Evolutionary conservation across 2,329 filamentous ascomycete genomes (phyloP).

Genomic region (Neophaeococcomyces mojaviensis): DNA sequence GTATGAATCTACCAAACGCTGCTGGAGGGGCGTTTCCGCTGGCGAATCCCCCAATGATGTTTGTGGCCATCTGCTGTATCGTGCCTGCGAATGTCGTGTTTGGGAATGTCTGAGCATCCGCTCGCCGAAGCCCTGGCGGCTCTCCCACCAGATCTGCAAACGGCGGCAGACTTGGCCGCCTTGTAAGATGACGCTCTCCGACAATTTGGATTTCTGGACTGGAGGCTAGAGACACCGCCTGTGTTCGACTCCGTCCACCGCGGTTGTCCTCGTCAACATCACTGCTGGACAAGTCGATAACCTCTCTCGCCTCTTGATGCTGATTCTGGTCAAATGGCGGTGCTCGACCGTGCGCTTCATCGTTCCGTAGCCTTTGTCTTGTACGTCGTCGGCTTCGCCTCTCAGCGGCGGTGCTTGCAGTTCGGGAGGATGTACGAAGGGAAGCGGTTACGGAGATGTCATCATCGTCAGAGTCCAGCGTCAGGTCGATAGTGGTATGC

Average conservation of each 20-base stretch:
- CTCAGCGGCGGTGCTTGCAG: not conserved
- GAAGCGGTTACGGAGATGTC: not conserved
- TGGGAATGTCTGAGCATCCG: slow-evolving; percentile 11
- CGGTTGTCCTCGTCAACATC: slow-evolving; percentile 5
- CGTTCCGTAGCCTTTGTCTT: not conserved
- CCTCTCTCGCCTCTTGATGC: not conserved
- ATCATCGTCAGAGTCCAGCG: slow-evolving; percentile 26
- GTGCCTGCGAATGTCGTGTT: slow-evolving; percentile 3
- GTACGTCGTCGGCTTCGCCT: too few relatives aligned
- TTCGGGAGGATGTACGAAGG: not conserved
- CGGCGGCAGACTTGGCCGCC: slow-evolving; percentile 1
- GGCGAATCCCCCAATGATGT: too few relatives aligned
- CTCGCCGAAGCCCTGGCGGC: slow-evolving; percentile 5
- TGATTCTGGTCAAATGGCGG: not conserved
- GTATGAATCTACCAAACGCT: slow-evolving; percentile 1
- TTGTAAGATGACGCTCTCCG: slow-evolving; percentile 13
- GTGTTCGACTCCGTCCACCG: too few relatives aligned
- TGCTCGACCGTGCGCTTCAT: not conserved
- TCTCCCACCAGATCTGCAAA: slow-evolving; percentile 25
- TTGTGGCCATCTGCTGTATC: not conserved
- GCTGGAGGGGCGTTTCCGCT: too few relatives aligned
- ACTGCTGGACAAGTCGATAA: slow-evolving; percentile 3
- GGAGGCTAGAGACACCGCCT: slow-evolving; percentile 16
- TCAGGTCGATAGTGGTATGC: slow-evolving; percentile 26
- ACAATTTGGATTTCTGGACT: slow-evolving; percentile 47